A percentile compares a stretch with the other conserved stretches of the same genome.
Conservation (phyloP, 306 rosid genomes). For the Acacia acuminata region DNA sequence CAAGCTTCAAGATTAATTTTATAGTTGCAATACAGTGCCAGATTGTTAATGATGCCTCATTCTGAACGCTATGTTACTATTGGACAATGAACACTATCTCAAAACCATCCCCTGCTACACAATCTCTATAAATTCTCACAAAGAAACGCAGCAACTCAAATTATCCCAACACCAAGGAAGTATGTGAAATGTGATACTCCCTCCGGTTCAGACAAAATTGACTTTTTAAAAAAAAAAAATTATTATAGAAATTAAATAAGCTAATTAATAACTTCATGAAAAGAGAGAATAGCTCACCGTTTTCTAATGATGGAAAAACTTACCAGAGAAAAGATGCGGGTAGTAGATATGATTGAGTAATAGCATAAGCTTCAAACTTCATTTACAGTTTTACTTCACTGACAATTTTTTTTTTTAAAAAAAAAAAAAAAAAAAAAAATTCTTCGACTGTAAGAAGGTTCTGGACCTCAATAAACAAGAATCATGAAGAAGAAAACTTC, state of each 20-base stretch:
- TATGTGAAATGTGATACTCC: too few relatives aligned
- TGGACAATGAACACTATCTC: neutral
- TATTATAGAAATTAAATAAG: too few relatives aligned
- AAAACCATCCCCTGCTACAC: neutral
- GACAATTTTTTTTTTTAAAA: neutral
- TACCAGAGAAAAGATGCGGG: too few relatives aligned
- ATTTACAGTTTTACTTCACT: neutral
- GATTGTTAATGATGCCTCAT: neutral
- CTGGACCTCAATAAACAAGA: neutral
- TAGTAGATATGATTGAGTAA: too few relatives aligned
- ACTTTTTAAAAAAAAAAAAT: too few relatives aligned
- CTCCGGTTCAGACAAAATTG: too few relatives aligned
- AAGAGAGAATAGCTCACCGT: fast-evolving
- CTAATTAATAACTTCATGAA: too few relatives aligned
- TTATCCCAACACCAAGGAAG: too few relatives aligned
- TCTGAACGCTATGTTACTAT: conserved; percentile 12
- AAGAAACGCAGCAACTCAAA: too few relatives aligned
- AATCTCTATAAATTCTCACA: too few relatives aligned
- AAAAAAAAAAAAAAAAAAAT: neutral
- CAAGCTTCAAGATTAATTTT: neutral
- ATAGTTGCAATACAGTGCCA: neutral
- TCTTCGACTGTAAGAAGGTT: neutral
- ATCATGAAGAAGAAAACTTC: neutral
- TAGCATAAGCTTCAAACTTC: neutral
- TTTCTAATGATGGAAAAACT: too few relatives aligned